Evolutionary conservation across 139 green algal genomes (phyloP).

Genomic region (Ettlia oleoabundans): DNA sequence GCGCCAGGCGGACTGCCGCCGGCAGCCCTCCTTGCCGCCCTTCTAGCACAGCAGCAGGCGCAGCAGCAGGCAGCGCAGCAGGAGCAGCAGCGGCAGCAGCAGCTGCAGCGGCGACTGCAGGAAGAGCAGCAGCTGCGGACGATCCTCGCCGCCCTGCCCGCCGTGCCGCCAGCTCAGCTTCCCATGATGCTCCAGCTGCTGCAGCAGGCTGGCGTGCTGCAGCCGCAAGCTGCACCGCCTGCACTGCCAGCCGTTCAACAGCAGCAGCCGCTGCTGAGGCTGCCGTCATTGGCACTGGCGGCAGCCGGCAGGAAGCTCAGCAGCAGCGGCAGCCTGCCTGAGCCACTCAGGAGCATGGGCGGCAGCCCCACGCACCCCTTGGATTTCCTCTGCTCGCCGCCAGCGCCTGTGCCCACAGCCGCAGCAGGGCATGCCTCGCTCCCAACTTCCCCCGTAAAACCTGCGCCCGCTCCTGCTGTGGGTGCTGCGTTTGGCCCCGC

Average conservation of each 20-base stretch:
- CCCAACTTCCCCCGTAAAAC: too few relatives aligned
- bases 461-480: too few relatives aligned
- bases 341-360: not conserved
- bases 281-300: not conserved
- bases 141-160: not conserved
- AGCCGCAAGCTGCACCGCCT: not conserved
- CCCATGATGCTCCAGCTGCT: not conserved
- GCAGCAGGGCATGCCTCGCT: too few relatives aligned
- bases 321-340: not conserved
- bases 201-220: constrained; percentile 6
- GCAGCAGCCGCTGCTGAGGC: not conserved
- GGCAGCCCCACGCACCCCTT: not conserved
- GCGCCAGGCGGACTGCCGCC: not conserved
- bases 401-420: not conserved
- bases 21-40: not conserved
- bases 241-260: too few relatives aligned
- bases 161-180: not conserved
- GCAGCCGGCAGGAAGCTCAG: too few relatives aligned
- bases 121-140: not conserved
- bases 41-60: not conserved
- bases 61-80: not conserved
- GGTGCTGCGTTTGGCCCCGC: too few relatives aligned
- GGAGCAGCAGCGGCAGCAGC: not conserved
- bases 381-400: not conserved
- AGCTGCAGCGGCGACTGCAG: not conserved